phyloP scores from a whole-genome alignment of 768 basidiomycete genomes.

The Kwoniella botswanensis region DNA sequence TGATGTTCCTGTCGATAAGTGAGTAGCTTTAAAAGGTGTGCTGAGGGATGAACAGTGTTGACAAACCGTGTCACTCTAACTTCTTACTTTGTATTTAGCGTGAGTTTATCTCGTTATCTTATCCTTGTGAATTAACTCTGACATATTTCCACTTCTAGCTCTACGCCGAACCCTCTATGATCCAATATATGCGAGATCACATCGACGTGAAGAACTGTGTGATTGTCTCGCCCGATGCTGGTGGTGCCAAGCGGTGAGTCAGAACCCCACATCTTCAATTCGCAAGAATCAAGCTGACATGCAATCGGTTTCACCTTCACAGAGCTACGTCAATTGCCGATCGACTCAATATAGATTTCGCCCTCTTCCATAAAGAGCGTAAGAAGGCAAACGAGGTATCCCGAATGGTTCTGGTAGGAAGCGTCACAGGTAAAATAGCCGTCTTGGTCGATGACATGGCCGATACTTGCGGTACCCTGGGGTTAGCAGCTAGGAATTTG shows the following conservation, averaged over 20 bases:
- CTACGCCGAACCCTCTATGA: constrained; percentile 93
- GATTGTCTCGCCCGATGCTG: constrained; percentile 95
- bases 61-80: not conserved
- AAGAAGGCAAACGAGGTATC: constrained; percentile 66
- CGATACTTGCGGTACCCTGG: constrained; percentile 89
- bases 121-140: not conserved
- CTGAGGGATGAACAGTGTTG: not conserved
- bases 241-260: constrained; percentile 93
- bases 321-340: constrained; percentile 95
- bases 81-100: constrained; percentile 12
- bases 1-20: constrained; percentile 95
- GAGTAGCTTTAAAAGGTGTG: constrained; percentile 1
- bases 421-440: constrained; percentile 90
- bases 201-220: constrained; percentile 88
- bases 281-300: constrained; percentile 1
- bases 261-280: not conserved
- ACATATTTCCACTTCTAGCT: constrained; percentile 59
- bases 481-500: constrained; percentile 81
- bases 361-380: constrained; percentile 89
- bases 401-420: constrained; percentile 82
- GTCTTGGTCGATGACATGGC: constrained; percentile 99
- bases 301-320: constrained; percentile 9
- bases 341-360: constrained; percentile 92
- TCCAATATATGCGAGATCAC: constrained; percentile 85
- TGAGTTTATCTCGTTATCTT: constrained; percentile 16